Conservation (phyloP, 345 rosid species). For the Atalantia buxifolia region DNA sequence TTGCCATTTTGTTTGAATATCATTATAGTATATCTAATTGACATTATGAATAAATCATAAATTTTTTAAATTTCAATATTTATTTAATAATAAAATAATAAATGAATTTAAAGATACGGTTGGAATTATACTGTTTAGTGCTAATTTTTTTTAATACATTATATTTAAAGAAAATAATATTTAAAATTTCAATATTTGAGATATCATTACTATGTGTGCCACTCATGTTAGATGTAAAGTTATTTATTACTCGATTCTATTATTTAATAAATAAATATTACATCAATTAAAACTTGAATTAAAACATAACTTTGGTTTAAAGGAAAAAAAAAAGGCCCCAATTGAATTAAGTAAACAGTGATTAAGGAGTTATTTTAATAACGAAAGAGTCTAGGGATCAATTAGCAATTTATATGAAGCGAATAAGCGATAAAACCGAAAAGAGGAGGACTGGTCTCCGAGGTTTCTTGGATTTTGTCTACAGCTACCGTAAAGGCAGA, state of each 20-base stretch:
- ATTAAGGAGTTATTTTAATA: neutral
- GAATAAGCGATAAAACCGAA: neutral
- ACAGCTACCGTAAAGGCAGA: neutral
- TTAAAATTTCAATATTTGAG: no score
- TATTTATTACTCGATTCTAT: no score
- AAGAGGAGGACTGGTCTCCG: neutral
- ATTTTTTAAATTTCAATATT: no score
- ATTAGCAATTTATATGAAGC: neutral
- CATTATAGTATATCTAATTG: neutral
- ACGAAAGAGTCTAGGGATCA: neutral
- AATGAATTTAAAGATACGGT: no score
- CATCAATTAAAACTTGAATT: no score
- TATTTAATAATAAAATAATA: no score
- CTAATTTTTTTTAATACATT: no score
- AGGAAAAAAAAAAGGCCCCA: neutral
- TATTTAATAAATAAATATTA: no score
- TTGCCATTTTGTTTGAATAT: neutral
- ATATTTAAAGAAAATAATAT: no score
- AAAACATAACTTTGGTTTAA: no score
- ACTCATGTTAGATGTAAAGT: accelerated
- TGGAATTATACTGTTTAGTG: no score
- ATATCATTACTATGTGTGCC: accelerated
- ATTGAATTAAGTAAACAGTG: neutral
- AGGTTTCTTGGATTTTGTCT: neutral
- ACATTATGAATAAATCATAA: no score